Evolutionary conservation across 2,329 filamentous ascomycete genomes (phyloP).

Genomic region (Paecilomyces formosus): DNA sequence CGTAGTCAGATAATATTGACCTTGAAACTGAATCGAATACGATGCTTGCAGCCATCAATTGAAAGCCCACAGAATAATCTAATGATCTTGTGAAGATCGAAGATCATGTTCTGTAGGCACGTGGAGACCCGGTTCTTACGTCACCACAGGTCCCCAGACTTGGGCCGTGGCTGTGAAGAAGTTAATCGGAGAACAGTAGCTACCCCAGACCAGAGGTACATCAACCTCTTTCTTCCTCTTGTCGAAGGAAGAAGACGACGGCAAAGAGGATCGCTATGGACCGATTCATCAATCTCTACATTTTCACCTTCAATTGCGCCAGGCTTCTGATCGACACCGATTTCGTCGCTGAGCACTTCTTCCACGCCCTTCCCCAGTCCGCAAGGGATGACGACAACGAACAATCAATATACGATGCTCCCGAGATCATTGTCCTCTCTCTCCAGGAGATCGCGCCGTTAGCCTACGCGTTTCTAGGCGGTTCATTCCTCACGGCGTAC

Average conservation of each 20-base stretch:
- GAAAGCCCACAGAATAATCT: no score
- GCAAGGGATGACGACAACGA: slow-evolving; percentile 30
- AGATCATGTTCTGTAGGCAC: not conserved
- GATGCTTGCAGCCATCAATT: no score
- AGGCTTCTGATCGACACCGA: slow-evolving; percentile 62
- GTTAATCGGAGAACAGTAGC: not conserved
- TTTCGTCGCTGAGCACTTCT: slow-evolving; percentile 64
- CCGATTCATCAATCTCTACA: slow-evolving; percentile 59
- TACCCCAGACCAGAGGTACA: not conserved
- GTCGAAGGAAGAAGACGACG: not conserved
- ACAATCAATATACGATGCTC: slow-evolving; percentile 47
- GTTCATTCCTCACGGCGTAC: slow-evolving; percentile 69
- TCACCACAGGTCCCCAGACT: not conserved
- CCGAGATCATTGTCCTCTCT: slow-evolving; percentile 57
- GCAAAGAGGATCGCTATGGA: slow-evolving; percentile 23
- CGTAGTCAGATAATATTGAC: no score
- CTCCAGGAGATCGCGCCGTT: slow-evolving; percentile 89
- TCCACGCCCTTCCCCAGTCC: slow-evolving; percentile 45
- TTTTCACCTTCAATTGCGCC: slow-evolving; percentile 86
- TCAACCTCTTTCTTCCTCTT: not conserved
- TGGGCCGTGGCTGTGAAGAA: not conserved
- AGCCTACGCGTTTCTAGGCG: slow-evolving; percentile 75
- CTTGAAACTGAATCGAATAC: no score
- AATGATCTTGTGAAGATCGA: no score
- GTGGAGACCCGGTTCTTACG: not conserved